Conservation (phyloP, 2,329 filamentous ascomycete species). For the Fusarium paranaense region DNA sequence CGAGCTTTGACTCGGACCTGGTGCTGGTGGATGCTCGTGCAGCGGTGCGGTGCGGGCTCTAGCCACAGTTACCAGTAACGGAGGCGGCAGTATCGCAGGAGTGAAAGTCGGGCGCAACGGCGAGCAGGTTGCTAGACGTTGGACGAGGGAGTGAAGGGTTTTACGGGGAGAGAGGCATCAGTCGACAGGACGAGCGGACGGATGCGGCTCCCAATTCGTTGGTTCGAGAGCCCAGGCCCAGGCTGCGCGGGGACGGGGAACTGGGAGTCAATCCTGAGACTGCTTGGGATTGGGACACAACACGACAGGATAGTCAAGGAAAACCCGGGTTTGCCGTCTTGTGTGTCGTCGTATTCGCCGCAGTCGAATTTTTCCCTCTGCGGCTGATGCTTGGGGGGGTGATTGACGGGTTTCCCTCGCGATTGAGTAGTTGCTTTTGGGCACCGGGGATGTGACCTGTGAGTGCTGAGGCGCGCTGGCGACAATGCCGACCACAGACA, state of each 20-base stretch:
- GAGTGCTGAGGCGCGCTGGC: conserved; percentile 20
- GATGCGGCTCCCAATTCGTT: conserved; percentile 46
- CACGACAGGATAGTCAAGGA: conserved; percentile 11
- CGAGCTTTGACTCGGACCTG: conserved; percentile 34
- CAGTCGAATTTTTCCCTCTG: conserved; percentile 25
- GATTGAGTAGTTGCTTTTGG: conserved; percentile 23
- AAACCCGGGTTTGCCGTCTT: conserved; percentile 22
- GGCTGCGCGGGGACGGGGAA: conserved; percentile 34
- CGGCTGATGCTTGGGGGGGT: conserved; percentile 9
- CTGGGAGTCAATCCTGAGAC: conserved; percentile 37
- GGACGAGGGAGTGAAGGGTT: conserved; percentile 42
- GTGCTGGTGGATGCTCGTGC: conserved; percentile 27
- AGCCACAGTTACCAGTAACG: conserved; percentile 29
- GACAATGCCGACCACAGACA: conserved; percentile 18
- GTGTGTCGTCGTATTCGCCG: conserved; percentile 38
- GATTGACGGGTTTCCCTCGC: conserved; percentile 27
- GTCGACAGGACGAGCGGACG: conserved; percentile 43
- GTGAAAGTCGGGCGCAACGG: conserved; percentile 22
- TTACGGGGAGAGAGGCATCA: conserved; percentile 42
- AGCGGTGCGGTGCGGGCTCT: conserved; percentile 1
- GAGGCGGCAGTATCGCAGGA: conserved; percentile 4
- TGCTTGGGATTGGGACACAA: conserved; percentile 27
- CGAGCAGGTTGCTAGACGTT: conserved; percentile 30
- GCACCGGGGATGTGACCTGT: conserved; percentile 21
- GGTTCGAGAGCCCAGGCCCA: conserved; percentile 36